Conservation (phyloP, 2,329 filamentous ascomycete species). For the Macrophomina tecta region DNA sequence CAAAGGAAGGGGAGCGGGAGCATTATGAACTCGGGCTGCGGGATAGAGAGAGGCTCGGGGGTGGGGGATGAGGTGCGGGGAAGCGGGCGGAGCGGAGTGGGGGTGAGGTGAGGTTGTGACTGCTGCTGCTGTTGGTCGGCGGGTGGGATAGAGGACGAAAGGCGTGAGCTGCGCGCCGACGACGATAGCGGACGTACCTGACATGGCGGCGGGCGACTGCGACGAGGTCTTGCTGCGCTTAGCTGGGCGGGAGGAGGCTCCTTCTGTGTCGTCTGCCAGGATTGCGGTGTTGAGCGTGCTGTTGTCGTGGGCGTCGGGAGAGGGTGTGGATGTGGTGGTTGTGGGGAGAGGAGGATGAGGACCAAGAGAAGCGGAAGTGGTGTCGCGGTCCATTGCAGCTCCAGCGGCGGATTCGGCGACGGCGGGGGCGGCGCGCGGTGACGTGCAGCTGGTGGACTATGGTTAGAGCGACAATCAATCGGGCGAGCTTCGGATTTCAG, state of each 20-base stretch:
- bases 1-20: too few relatives aligned
- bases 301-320: neutral
- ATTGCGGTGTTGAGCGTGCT: constrained; percentile 22
- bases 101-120: neutral
- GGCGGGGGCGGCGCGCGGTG: constrained; percentile 19
- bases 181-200: constrained; percentile 15
- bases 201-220: constrained; percentile 20
- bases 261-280: constrained; percentile 24
- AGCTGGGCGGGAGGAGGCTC: constrained; percentile 11
- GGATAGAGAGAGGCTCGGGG: neutral
- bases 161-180: neutral
- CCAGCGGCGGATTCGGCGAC: constrained; percentile 3
- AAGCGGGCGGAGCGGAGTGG: neutral
- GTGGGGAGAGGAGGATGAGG: neutral
- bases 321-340: neutral
- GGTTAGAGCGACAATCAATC: neutral
- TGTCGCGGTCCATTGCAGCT: constrained; percentile 3
- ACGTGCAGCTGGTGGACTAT: constrained; percentile 14
- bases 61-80: neutral
- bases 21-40: too few relatives aligned
- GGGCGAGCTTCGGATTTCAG: neutral
- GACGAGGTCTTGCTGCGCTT: constrained; percentile 23
- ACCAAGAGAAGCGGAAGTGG: neutral
- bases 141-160: neutral
- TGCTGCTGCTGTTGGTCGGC: neutral